phyloP scores from a whole-genome alignment of 2,329 filamentous ascomycete genomes.

The Hymenoscyphus fructigenus region DNA sequence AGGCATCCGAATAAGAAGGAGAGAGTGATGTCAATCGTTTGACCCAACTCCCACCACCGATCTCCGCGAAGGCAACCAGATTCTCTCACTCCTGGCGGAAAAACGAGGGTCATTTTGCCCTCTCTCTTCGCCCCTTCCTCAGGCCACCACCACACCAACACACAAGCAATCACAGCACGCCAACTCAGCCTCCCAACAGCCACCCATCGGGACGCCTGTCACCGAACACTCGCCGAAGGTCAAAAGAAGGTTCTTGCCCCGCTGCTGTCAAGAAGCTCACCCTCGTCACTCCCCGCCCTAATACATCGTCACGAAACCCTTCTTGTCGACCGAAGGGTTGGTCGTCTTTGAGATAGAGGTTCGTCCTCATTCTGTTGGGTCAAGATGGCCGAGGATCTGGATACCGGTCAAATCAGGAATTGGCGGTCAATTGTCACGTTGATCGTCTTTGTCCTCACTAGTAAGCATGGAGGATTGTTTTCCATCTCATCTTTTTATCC shows the following conservation, averaged over 20 bases:
- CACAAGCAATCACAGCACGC: neutral
- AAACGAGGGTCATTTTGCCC: too few relatives aligned
- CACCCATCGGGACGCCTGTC: neutral
- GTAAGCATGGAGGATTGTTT: conserved; percentile 48
- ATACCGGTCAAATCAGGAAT: conserved; percentile 50
- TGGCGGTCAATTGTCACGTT: conserved; percentile 72
- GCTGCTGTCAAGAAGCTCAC: neutral
- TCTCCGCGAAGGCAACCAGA: neutral
- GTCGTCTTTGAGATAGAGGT: neutral
- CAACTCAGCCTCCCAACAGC: neutral
- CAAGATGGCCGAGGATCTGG: conserved; percentile 27
- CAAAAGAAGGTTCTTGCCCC: neutral
- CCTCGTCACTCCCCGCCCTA: neutral
- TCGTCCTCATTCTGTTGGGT: neutral
- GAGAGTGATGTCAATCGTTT: neutral
- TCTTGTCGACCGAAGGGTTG: neutral
- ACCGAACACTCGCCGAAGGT: neutral
- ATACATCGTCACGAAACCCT: neutral
- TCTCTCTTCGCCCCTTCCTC: too few relatives aligned
- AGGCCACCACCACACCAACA: too few relatives aligned
- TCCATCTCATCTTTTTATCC: neutral
- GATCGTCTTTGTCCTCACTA: conserved; percentile 67
- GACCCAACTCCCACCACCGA: neutral
- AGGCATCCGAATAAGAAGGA: too few relatives aligned
- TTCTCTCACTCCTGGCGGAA: too few relatives aligned